Base-by-base conservation (phyloP, 2,329 filamentous ascomycete genomes). In the Biscogniauxia marginata region DNA sequence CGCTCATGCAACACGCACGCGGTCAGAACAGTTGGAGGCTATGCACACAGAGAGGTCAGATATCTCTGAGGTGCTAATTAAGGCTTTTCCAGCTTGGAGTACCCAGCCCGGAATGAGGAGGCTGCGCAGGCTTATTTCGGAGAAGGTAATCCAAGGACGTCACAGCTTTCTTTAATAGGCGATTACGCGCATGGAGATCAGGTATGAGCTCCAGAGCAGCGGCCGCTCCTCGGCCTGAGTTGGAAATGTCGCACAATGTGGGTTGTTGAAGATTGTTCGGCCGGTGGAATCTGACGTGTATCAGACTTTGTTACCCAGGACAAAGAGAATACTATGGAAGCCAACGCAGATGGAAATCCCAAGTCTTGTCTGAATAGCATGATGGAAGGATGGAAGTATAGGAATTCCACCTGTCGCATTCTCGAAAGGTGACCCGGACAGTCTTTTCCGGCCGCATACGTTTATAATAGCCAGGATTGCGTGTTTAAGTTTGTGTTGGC, bases 161-260 rank as follows among this genome's bases (percentile, higher is more conserved):
- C 30, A 39, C 30, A 2, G 13, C n/a, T 39, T 39, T 16, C 24
- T 39, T 39, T 39, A 39, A 39, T 16, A 16, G 30, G 30, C 6
- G 19, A 48, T 48, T 21, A 48, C 21, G 9, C 21, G 46, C 46
- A 21, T 39, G 30, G 30, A 9, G 30, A 3, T n/a, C n/a, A 39
- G 7, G 7, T 34, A 39, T 11, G 9, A n/a, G 30, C 13, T 39
- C 30, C 3, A 46, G 44, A 20, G 44, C 3, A 46, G 22, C 48
- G 25, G 16, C 23, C 23, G 25, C 48, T 24, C 24, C 48, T 39
- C 24, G 23, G 23, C 18, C 46, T 30, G 19, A n/a, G 18, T 19
- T 30, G 48, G 24, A 49, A 49, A 49, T 49, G 48, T 18, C 48
- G 11, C 48, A 49, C 48, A 49, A 30, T 6, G 24, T 30, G 7